Evolutionary conservation across 2,329 filamentous ascomycete genomes (phyloP), one percentile per base, ranked within the genome.

Genomic region (Escovopsis sp.): DNA sequence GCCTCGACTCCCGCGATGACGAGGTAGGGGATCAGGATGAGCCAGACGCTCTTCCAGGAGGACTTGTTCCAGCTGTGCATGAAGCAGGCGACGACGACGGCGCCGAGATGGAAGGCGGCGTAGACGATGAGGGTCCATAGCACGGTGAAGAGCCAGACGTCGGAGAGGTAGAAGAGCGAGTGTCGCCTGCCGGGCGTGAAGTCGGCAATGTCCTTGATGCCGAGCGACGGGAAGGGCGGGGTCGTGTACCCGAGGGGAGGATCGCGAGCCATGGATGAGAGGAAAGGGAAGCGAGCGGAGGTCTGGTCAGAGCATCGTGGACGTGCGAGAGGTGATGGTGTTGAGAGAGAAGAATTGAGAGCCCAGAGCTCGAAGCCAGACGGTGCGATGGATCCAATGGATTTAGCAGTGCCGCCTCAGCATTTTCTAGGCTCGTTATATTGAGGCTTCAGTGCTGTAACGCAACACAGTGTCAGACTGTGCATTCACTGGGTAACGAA

Each of bases 111-210:
- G 48, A 88, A 83, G 18, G 77, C 69, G 32, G 74, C 77, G 53
- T 84, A 89, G 50, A 86, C 75, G 28, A 94, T 76, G 33, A 93
- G 63, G 0, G 86, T 94, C 87, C 87, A 95, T 56, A 80, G 73
- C 12, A 91, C 64, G 1, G 86, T 94, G 60, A 91, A 94, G 49
- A 82, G 80, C 80, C 85, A 89, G 43, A 93, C 84, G 56, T 94
- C 85, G 46, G 63, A 59, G 3, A 85, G 70, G 54, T 82, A 72
- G 66, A 85, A 89, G 51, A 94, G 77, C 33, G 75, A 73, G 46
- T 72, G 71, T 40, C 46, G 49, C 47, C 60, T 63, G 37, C 72
- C 64, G 45, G 60, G 33, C 33, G 57, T 62, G 39, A 55, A 49
- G 45, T 67, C 62, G 49, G 65, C 60, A 11, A 79, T 67, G 23